phyloP scores from a whole-genome alignment of 257 asterid species.

The Solanum sitiens region DNA sequence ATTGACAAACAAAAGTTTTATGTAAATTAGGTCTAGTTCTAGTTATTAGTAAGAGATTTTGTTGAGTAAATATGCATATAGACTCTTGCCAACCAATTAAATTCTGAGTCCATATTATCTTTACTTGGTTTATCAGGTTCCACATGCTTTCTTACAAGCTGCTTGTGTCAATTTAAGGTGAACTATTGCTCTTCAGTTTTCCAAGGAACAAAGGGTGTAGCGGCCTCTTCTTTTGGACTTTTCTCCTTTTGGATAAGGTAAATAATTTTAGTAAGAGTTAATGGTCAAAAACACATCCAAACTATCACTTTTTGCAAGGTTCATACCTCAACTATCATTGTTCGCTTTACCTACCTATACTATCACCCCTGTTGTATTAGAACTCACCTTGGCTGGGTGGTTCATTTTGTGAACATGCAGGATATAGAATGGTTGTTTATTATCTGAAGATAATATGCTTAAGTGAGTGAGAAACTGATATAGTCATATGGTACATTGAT shows the following conservation, averaged over 20 bases:
- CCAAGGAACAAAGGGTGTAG: neutral
- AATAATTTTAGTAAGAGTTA: neutral
- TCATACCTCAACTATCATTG: neutral
- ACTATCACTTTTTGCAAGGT: neutral
- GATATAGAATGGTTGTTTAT: neutral
- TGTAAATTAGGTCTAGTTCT: neutral
- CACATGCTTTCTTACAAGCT: neutral
- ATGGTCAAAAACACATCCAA: neutral
- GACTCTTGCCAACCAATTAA: neutral
- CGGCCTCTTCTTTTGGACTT: neutral
- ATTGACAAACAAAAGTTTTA: neutral
- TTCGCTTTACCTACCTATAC: neutral
- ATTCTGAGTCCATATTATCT: neutral
- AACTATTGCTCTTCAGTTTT: neutral
- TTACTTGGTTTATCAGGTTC: neutral
- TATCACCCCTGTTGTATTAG: neutral
- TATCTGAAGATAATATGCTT: neutral
- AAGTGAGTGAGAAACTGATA: neutral
- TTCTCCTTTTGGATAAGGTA: neutral
- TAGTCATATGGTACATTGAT: neutral
- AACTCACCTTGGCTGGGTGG: neutral
- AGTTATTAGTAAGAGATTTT: neutral
- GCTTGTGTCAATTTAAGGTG: neutral
- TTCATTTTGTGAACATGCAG: neutral
- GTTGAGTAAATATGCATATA: neutral